Base-by-base conservation (phyloP, 2,329 filamentous ascomycete genomes). In the Fusarium zealandicum region DNA sequence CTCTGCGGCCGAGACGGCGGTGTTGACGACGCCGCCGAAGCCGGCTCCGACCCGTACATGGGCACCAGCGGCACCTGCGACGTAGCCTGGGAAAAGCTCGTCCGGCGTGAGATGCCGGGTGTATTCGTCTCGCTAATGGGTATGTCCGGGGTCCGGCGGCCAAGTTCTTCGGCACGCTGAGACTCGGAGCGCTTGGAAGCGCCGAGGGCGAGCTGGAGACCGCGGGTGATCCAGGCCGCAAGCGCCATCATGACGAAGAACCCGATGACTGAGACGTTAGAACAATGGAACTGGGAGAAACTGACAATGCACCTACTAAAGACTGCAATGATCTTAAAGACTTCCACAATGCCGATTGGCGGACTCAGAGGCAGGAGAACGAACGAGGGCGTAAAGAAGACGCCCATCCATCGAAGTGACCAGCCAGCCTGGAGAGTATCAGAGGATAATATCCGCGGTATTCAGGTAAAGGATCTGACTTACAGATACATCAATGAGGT, bases 351-450 rank as follows among this genome's bases (percentile, higher is more conserved):
- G 16, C 80, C 76, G 14, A 86, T 82, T 0, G 77, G 60, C 2
- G 82, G 78, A 59, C 82, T 85, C 2, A 87, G 73, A 6, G 84
- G 83, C 1, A 87, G 72, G 22, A 84, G 73, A 7, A 86, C 77
- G 70, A 87, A 87, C 0, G 82, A 80, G 8, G 82, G 83, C 3
- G 80, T 83, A 61, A 86, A 86, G 60, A 84, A 79, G 43, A 85
- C 72, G 51, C 80, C 83, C 62, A 86, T 84, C 76, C 82, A 86
- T 36, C 79, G 76, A 20, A 86, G 72, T 6, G 81, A 78, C 78
- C 82, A 86, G 7, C 80, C 79, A 38, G 80, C 80, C 81, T 85
- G 60, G 16, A 9, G 46, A 7, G n/a, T 2, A 17, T 65, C 9
- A 57, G 54, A 41, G 4, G 32, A 10, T 10, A 14, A 12, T 6